Base-by-base conservation (phyloP, 2,329 filamentous ascomycete species). In the Chaetomium olivaceum region DNA sequence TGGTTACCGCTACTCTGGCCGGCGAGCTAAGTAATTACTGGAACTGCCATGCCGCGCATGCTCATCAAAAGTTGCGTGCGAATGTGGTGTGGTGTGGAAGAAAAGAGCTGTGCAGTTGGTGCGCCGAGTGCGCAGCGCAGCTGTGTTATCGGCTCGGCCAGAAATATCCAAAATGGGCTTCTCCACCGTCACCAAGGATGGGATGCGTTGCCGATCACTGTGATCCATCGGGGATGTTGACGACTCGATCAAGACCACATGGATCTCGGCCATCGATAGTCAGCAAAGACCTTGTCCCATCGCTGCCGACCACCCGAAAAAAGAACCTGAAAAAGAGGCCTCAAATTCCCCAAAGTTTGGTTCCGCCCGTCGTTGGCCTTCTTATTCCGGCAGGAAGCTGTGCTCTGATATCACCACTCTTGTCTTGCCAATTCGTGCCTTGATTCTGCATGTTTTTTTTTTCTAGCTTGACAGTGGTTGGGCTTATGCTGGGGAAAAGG, bases 391-490 rank as follows among this genome's bases (percentile, higher is more conserved):
- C 23, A 62, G 36, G 54, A 50, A 65, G 54, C 33, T 25, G 14
- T 43, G 55, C 36, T 60, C 55, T 69, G 60, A 63, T 58, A 66
- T 61, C 67, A 69, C 57, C 58, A 60, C 62, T 61, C 43, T 59
- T 59, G 54, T 43, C 60, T 27, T 21, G 29, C 19, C 48, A 33
- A n/a, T 39, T 58, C 63, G 65, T 67, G 60, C 64, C 66, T 64
- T 68, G 66, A 57, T 67, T 69, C 68, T 67, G 63, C 39, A 29
- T 39, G 61, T 48, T 60, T 62, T 58, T 48, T 60, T 62, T 57
- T 48, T 39, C 43, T 27, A 50, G 54, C 27, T 29, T 29, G 27
- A 29, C 27, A 29, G 27, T 29, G 27, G 52, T 46, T 58, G 58
- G 54, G 54, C 51, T 39, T 58, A 58, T 31, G 33, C 27, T 46